Evolutionary conservation across 2,329 filamentous ascomycete genomes (phyloP).

Genomic region (Nemania sp.): DNA sequence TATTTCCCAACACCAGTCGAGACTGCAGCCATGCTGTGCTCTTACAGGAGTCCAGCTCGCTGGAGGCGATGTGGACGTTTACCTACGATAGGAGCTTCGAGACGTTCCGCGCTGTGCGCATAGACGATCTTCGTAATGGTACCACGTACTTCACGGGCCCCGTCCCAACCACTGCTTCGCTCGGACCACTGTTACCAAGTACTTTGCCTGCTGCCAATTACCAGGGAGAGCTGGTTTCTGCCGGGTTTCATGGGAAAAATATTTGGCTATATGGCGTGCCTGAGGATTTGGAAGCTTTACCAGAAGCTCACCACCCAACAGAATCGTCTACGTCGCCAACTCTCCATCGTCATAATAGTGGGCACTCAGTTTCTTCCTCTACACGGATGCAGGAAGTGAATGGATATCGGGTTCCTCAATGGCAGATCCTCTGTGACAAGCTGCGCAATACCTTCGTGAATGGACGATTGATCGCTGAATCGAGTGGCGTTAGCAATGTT

Average conservation of each 20-base stretch:
- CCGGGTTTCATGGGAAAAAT: slow-evolving; percentile 73
- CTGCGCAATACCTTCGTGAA: slow-evolving; percentile 71
- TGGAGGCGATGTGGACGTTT: slow-evolving; percentile 76
- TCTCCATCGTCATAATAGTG: slow-evolving; percentile 47
- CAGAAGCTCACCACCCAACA: slow-evolving; percentile 45
- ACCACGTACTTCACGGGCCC: slow-evolving; percentile 81
- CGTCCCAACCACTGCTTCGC: slow-evolving; percentile 53
- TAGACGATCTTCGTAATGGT: slow-evolving; percentile 75
- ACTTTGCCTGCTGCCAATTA: slow-evolving; percentile 72
- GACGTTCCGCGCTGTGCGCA: slow-evolving; percentile 76
- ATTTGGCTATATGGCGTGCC: slow-evolving; percentile 82
- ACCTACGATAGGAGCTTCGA: slow-evolving; percentile 78
- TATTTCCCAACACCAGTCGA: slow-evolving; percentile 80
- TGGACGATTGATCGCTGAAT: slow-evolving; percentile 67
- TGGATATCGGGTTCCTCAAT: slow-evolving; percentile 60
- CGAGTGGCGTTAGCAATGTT: slow-evolving; percentile 68
- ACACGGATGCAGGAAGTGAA: slow-evolving; percentile 44
- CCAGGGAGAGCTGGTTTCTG: slow-evolving; percentile 71
- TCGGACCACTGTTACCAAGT: slow-evolving; percentile 66
- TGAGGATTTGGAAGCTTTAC: slow-evolving; percentile 68
- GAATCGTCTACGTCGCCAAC: slow-evolving; percentile 38
- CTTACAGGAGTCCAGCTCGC: slow-evolving; percentile 62
- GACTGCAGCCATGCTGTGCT: slow-evolving; percentile 79
- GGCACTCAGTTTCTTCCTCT: slow-evolving; percentile 47
- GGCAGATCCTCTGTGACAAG: slow-evolving; percentile 71